Percentiles rank a stretch among this genome's conserved stretches.
These are phyloP conservation scores for Polygonum aviculare DNA, from an alignment of 148 eudicot genomes.

Conservation along the genomic window DNA sequence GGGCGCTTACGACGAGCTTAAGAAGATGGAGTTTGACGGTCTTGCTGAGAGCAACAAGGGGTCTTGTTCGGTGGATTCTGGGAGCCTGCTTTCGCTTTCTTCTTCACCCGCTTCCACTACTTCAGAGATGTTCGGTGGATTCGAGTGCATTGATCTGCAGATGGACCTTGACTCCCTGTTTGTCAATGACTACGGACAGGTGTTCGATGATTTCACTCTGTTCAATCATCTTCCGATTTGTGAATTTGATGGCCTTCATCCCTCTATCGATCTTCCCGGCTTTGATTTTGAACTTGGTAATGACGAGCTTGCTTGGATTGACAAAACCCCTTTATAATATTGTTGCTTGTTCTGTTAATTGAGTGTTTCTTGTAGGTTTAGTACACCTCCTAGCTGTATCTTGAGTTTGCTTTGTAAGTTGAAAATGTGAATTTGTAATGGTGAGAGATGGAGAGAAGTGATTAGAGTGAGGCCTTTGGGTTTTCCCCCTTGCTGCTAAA, in stretches of 20 bases:
- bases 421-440: neutral
- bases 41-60: neutral
- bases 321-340: constrained; percentile 34
- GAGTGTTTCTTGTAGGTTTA: neutral
- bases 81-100: neutral
- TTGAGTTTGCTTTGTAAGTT: neutral
- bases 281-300: constrained; percentile 53
- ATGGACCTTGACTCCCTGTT: constrained; percentile 31
- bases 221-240: constrained; percentile 28
- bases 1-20: constrained; percentile 52
- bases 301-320: constrained; percentile 47
- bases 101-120: neutral
- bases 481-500: constrained; percentile 67
- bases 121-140: neutral
- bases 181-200: constrained; percentile 24
- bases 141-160: constrained; percentile 16
- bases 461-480: constrained; percentile 23
- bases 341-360: constrained; percentile 51
- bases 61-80: neutral
- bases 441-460: neutral
- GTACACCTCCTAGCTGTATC: neutral
- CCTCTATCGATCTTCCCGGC: constrained; percentile 43
- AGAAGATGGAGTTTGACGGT: constrained; percentile 27
- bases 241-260: constrained; percentile 19
- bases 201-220: constrained; percentile 26